These are phyloP conservation scores for Leishmania tropica DNA, from an alignment of 208 protist genomes.

Conservation along the genomic window DNA sequence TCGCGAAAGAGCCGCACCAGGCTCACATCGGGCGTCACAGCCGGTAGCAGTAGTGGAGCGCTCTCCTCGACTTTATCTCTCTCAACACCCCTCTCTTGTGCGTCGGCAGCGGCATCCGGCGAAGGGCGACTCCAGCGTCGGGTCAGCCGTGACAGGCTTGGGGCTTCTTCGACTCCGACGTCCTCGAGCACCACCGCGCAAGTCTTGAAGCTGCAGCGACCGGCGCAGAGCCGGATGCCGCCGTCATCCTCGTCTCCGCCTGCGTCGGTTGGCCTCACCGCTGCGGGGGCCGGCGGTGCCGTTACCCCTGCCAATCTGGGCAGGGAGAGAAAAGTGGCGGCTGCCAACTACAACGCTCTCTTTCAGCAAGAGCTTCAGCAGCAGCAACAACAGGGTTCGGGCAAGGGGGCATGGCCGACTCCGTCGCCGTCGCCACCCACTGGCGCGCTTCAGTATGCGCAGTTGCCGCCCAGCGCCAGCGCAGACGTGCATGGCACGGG, in stretches of 20 bases:
- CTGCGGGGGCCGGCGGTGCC: background rate
- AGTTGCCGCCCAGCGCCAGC: background rate
- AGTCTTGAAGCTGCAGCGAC: slow-evolving; percentile 8
- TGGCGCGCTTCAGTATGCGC: background rate
- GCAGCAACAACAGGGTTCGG: background rate
- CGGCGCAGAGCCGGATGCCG: background rate
- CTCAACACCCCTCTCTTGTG: slow-evolving; percentile 15
- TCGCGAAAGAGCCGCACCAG: slow-evolving; percentile 3
- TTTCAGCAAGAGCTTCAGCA: slow-evolving; percentile 24
- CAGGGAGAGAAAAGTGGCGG: slow-evolving; percentile 6
- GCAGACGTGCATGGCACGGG: background rate
- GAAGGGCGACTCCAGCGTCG: background rate
- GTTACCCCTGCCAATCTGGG: background rate
- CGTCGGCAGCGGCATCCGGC: background rate
- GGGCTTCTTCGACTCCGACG: background rate
- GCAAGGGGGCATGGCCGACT: background rate
- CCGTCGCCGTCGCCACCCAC: background rate
- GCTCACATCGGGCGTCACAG: background rate
- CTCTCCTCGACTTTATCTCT: background rate
- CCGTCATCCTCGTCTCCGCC: background rate
- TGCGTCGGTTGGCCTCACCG: background rate
- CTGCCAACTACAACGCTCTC: slow-evolving; percentile 56
- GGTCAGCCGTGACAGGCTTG: background rate
- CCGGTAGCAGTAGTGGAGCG: background rate
- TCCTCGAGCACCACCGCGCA: slow-evolving; percentile 12